These are phyloP conservation scores for Aureobasidium musti DNA, from an alignment of 2,329 filamentous ascomycete genomes.

Conservation along the genomic window DNA sequence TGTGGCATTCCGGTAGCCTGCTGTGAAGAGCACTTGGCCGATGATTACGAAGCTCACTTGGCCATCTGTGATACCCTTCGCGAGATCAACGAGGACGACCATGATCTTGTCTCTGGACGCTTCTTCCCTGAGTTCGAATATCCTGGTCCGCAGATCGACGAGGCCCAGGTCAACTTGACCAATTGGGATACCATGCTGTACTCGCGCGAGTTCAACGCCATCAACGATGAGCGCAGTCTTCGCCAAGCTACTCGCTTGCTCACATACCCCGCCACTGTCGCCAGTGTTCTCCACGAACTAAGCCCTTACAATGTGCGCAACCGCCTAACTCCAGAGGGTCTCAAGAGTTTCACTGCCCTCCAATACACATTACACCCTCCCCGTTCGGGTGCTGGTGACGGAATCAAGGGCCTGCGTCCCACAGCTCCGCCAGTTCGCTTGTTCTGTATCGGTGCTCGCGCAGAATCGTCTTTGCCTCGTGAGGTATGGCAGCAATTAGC, in stretches of 20 bases:
- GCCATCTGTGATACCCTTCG: constrained; percentile 88
- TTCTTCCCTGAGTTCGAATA: constrained; percentile 95
- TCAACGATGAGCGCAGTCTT: constrained; percentile 88
- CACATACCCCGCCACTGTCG: constrained; percentile 91
- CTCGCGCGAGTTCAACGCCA: constrained; percentile 83
- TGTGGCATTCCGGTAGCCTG: constrained; percentile 94
- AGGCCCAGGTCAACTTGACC: constrained; percentile 92
- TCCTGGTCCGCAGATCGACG: constrained; percentile 84
- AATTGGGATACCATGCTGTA: constrained; percentile 99
- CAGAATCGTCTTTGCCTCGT: constrained; percentile 93
- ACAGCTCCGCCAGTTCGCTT: constrained; percentile 86
- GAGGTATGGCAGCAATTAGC: constrained; percentile 92
- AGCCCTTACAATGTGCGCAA: constrained; percentile 86
- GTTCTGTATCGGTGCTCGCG: constrained; percentile 90
- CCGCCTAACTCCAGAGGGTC: constrained; percentile 78
- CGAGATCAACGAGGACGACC: constrained; percentile 97
- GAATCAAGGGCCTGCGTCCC: constrained; percentile 76
- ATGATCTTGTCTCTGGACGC: constrained; percentile 85
- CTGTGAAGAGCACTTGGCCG: constrained; percentile 91
- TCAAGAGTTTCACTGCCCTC: constrained; percentile 87
- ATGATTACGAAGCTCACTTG: constrained; percentile 90
- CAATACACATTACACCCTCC: constrained; percentile 93
- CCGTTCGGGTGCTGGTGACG: constrained; percentile 69
- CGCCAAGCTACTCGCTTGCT: constrained; percentile 89
- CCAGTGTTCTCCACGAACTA: constrained; percentile 87